Conservation (phyloP, 768 basidiomycete genomes). For the Pholiota microspora region DNA sequence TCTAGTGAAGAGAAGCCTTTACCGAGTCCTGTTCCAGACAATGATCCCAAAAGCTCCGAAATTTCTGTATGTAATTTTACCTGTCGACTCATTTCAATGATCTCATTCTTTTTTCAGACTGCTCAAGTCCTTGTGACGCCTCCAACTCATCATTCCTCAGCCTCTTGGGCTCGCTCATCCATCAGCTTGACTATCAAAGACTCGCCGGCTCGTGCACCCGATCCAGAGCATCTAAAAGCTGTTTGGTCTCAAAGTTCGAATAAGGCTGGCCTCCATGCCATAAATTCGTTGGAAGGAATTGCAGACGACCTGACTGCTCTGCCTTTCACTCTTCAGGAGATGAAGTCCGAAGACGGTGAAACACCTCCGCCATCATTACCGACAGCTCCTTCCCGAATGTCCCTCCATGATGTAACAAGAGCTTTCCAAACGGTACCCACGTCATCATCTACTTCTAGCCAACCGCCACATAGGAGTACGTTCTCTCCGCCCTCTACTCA, state of each 20-base stretch:
- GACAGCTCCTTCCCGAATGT: slow-evolving; percentile 69
- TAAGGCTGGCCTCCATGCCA: slow-evolving; percentile 60
- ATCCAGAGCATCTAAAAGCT: slow-evolving; percentile 83
- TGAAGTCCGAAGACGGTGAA: slow-evolving; percentile 83
- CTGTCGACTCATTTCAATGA: slow-evolving; percentile 12
- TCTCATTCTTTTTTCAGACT: slow-evolving; percentile 27
- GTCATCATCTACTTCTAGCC: slow-evolving; percentile 41
- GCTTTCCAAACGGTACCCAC: slow-evolving; percentile 86
- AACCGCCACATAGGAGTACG: slow-evolving; percentile 39
- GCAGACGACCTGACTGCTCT: slow-evolving; percentile 78
- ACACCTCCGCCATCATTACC: slow-evolving; percentile 67
- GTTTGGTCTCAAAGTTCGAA: slow-evolving; percentile 81
- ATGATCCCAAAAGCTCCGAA: slow-evolving; percentile 52
- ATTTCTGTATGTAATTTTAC: slow-evolving; percentile 44
- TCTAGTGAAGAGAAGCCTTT: slow-evolving; percentile 4
- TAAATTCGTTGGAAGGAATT: slow-evolving; percentile 84
- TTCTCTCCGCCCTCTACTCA: slow-evolving; percentile 49
- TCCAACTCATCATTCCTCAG: slow-evolving; percentile 35
- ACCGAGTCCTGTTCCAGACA: slow-evolving; percentile 24
- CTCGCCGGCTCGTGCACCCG: slow-evolving; percentile 63
- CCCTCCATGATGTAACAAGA: slow-evolving; percentile 77
- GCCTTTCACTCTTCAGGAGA: slow-evolving; percentile 80
- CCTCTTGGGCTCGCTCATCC: slow-evolving; percentile 58
- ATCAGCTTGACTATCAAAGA: slow-evolving; percentile 63
- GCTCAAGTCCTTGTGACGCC: slow-evolving; percentile 49